Conservation (phyloP, 2,329 filamentous ascomycete species). For the Beauveria brongniartii region DNA sequence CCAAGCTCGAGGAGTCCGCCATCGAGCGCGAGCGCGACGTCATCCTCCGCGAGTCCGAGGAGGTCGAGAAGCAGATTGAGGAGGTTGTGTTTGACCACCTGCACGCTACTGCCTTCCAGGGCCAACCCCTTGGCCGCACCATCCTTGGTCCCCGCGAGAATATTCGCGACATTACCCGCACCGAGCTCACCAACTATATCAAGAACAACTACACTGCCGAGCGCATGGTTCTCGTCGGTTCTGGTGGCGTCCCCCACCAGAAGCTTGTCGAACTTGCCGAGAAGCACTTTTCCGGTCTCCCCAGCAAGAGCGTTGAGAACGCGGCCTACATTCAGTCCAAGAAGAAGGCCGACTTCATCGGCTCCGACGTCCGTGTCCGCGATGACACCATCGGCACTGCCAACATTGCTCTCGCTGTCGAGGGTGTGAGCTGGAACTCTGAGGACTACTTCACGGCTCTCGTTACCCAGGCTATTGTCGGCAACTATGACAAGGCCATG, state of each 20-base stretch:
- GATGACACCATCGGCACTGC: constrained; percentile 94
- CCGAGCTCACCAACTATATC: constrained; percentile 92
- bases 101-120: constrained; percentile 95
- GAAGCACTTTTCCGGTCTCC: constrained; percentile 82
- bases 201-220: constrained; percentile 99
- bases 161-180: constrained; percentile 89
- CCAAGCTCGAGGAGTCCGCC: constrained; percentile 85
- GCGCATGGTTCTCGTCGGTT: constrained; percentile 96
- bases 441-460: constrained; percentile 98
- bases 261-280: constrained; percentile 93
- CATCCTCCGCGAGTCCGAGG: constrained; percentile 96
- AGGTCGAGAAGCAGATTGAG: constrained; percentile 99
- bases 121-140: constrained; percentile 91
- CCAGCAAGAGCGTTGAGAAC: constrained; percentile 65
- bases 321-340: constrained; percentile 71
- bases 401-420: constrained; percentile 96
- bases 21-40: constrained; percentile 98
- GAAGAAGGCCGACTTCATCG: constrained; percentile 88
- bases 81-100: constrained; percentile 99
- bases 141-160: constrained; percentile 97
- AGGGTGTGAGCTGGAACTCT: constrained; percentile 99
- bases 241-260: constrained; percentile 88
- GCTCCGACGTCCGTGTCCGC: constrained; percentile 89
- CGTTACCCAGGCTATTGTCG: constrained; percentile 95
- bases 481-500: constrained; percentile 99